Evolutionary conservation across 73 alveolate genomes (phyloP), one percentile per base, ranked within the genome.

Genomic region (Paramecium sonneborni): DNA sequence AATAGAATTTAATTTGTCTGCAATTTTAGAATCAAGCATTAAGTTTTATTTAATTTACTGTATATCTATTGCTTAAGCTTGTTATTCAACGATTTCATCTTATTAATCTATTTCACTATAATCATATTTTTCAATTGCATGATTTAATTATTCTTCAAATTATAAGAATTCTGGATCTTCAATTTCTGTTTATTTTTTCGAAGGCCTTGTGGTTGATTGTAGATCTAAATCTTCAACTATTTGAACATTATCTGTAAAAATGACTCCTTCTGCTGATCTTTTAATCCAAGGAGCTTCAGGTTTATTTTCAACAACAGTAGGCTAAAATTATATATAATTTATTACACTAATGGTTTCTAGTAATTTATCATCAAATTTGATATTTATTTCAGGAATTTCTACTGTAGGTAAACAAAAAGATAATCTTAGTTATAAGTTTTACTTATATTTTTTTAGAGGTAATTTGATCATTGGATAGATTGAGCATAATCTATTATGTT

Each of bases 271-370:
- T 15, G 76, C 46, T 12, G 94, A 43, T 88, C 94, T 35, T 39
- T 82, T 69, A 18, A 88, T 88, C 94, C 94, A 88, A 24, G 94
- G 94, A 9, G 94, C 94, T 48, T 88, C 94, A 1, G 94, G 94
- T 44, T 88, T 88, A 46, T 88, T 88, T 62, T 88, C 94, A 35
- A 88, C 94, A 14, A 72, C 90, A n/a, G 94, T 88, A 20, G 94
- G 94, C 94, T 88, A 52, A 52, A 0, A 52, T 52, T 32, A 3
- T 21, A 35, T 2, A 69, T n/a, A 10, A 37, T 23, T 70, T 0
- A 11, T 24, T 88, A 88, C 94, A 30, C 48, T 37, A 10, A 88
- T 26, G 18, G 74, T 43, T 46, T 88, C 94, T 6, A 88, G 43
- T 37, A 88, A 57, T 68, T 76, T 69, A 44, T 88, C 94, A 88